Percentiles rank a stretch among this genome's conserved stretches.
phyloP scores from a whole-genome alignment of 192 early-diverging fungal genomes.

The Obelidium mucronatum region DNA sequence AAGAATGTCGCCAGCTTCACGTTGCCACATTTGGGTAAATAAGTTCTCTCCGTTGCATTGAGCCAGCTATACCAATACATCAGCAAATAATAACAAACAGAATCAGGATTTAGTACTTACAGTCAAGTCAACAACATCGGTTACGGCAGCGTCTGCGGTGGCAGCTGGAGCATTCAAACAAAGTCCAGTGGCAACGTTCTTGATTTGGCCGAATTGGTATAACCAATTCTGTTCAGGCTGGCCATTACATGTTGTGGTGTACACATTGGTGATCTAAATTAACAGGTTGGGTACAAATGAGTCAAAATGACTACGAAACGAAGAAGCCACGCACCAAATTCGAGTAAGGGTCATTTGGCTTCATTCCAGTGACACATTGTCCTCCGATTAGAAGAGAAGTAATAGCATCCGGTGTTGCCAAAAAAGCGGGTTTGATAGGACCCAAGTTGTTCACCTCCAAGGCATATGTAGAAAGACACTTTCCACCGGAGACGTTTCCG shows the following conservation, averaged over 20 bases:
- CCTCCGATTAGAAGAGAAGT: background rate
- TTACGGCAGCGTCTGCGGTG: background rate
- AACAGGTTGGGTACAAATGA: too few relatives aligned
- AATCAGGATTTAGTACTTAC: background rate
- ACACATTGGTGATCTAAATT: too few relatives aligned
- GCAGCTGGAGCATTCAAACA: constrained; percentile 16
- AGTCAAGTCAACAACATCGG: background rate
- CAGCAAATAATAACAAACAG: background rate
- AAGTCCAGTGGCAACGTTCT: constrained; percentile 33
- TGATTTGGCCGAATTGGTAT: constrained; percentile 29
- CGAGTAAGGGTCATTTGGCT: background rate
- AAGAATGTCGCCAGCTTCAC: background rate
- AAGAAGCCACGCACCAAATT: background rate
- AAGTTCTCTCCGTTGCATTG: constrained; percentile 4
- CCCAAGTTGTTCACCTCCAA: background rate
- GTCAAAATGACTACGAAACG: too few relatives aligned
- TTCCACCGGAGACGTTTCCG: background rate
- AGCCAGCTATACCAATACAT: background rate
- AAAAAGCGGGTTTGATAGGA: background rate
- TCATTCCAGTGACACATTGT: background rate
- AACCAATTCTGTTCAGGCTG: constrained; percentile 42
- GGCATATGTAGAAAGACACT: background rate
- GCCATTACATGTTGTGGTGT: too few relatives aligned
- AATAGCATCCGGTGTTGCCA: background rate
- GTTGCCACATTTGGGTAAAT: constrained; percentile 18